Evolutionary conservation across 768 basidiomycete species (phyloP), one percentile per base, ranked within the genome.

Genomic region (Hortiboletus campestris): DNA sequence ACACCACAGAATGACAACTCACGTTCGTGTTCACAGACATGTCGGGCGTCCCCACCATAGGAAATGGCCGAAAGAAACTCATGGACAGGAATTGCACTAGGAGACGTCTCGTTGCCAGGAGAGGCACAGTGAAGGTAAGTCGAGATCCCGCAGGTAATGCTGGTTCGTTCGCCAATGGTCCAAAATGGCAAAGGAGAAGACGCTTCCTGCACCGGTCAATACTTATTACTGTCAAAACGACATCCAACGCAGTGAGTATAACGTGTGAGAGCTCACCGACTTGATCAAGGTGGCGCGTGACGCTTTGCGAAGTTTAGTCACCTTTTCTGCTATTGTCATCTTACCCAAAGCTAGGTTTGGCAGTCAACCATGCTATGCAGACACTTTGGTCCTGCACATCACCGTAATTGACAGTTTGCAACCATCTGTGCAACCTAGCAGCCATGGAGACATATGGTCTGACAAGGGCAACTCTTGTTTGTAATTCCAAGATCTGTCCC

Each of bases 271-370:
- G 39, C 17, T 45, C 20, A 9, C 31, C 38, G 10, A n/a, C 40
- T 4, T 14, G 29, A 12, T 29, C 29, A 4, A 31, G 8, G n/a
- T 43, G 13, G 25, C 46, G 28, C 13, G 28, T 48, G 61, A 50
- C 40, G 9, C 14, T 29, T 28, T 44, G 17, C 20, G 16, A 46
- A 54, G 31, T 38, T 25, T 17, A 25, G 4, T 43, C 36, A 16
- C 57, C 53, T 42, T 44, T 46, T 57, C 51, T 29, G 51, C 53
- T 6, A 32, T 89, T 31, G 29, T n/a, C n/a, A n/a, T n/a, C n/a
- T n/a, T n/a, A n/a, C n/a, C n/a, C n/a, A n/a, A n/a, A n/a, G n/a
- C n/a, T n/a, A n/a, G n/a, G n/a, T n/a, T n/a, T n/a, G n/a, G n/a
- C n/a, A n/a, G n/a, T n/a, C n/a, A n/a, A n/a, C n/a, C n/a, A n/a